A percentile compares a stretch with the other conserved stretches of the same genome.
These are phyloP conservation scores for Histomonas meleagridis DNA, from an alignment of 208 protist species.

Conservation along the genomic window DNA sequence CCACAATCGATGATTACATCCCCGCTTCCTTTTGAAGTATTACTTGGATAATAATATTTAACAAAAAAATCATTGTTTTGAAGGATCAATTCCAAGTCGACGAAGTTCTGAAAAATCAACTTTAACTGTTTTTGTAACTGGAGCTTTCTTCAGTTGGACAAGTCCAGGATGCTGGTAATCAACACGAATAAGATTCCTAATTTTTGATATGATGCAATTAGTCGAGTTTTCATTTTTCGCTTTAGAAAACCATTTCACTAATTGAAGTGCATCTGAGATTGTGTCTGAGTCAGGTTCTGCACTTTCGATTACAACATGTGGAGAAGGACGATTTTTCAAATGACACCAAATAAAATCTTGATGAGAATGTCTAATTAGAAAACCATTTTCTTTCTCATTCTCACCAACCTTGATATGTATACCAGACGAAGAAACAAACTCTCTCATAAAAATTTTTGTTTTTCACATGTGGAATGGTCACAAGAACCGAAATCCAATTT, in stretches of 20 bases:
- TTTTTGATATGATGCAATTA: not conserved
- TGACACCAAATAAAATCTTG: conserved; percentile 23
- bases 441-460: no score
- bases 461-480: no score
- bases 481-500: no score
- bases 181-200: not conserved
- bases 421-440: not conserved
- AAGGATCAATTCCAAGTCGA: not conserved
- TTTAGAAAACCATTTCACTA: conserved; percentile 16
- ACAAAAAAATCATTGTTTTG: not conserved
- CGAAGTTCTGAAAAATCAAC: not conserved
- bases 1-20: no score
- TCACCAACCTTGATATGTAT: not conserved
- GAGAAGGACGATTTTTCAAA: not conserved
- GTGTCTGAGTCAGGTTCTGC: not conserved
- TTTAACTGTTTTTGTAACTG: not conserved
- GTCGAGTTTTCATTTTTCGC: not conserved
- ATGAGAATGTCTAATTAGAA: not conserved
- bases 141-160: not conserved
- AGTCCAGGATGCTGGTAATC: not conserved
- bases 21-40: no score
- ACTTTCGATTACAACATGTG: not conserved
- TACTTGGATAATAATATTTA: no score
- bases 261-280: not conserved
- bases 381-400: not conserved